Percentiles rank a stretch among this genome's conserved stretches.
phyloP scores from a whole-genome alignment of 2,329 filamentous ascomycete genomes.

The Tolypocladium tundrense region DNA sequence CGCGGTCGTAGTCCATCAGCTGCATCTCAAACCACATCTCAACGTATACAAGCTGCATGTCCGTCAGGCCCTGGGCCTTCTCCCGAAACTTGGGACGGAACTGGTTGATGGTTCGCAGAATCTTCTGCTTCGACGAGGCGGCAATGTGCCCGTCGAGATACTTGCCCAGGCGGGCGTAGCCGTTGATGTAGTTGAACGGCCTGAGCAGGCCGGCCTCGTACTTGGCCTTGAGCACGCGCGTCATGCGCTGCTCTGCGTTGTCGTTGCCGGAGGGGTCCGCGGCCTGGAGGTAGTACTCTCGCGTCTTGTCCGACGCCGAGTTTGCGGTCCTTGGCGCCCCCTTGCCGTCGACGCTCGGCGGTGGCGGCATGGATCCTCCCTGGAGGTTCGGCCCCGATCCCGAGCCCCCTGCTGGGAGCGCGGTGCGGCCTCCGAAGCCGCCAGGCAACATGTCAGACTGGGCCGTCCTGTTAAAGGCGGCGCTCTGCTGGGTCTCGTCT shows the following conservation, averaged over 20 bases:
- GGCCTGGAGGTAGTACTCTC: constrained; percentile 94
- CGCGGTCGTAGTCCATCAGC: constrained; percentile 94
- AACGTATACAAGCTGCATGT: constrained; percentile 87
- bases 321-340: constrained; percentile 50
- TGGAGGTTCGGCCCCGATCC: constrained; percentile 12
- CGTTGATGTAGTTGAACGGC: constrained; percentile 97
- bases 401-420: constrained; percentile 9
- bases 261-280: constrained; percentile 82
- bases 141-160: constrained; percentile 90
- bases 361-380: constrained; percentile 34
- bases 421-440: constrained; percentile 31
- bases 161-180: constrained; percentile 77
- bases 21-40: constrained; percentile 99
- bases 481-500: constrained; percentile 47
- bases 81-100: constrained; percentile 95
- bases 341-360: constrained; percentile 33
- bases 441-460: constrained; percentile 38
- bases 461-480: constrained; percentile 28
- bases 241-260: constrained; percentile 88
- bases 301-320: constrained; percentile 62
- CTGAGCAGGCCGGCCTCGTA: constrained; percentile 91
- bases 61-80: constrained; percentile 82
- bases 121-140: constrained; percentile 75
- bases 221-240: constrained; percentile 86
- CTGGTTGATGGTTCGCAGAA: constrained; percentile 79